A percentile compares a stretch with the other conserved stretches of the same genome.
Evolutionary conservation across 1,139 yeast genomes (phyloP).

Genomic region (Lodderomyces margitis): DNA sequence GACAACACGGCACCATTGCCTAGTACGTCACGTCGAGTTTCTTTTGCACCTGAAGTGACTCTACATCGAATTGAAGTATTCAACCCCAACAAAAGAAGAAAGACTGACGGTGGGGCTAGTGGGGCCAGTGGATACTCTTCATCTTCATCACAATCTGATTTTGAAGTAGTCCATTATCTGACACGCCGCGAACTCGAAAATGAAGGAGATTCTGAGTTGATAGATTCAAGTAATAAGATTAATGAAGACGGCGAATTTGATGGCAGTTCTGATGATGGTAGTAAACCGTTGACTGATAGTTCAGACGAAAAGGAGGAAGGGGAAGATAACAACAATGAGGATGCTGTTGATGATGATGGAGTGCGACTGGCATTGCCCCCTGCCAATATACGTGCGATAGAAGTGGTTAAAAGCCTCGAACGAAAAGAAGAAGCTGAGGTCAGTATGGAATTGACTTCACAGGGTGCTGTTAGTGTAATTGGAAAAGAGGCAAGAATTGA

Average conservation of each 20-base stretch:
- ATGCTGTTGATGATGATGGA: neutral
- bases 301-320: constrained; percentile 3
- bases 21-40: constrained; percentile 50
- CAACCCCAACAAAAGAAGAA: constrained; percentile 27
- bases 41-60: constrained; percentile 77
- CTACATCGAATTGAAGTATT: constrained; percentile 58
- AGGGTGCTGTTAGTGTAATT: neutral
- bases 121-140: constrained; percentile 1
- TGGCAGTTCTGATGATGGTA: constrained; percentile 4
- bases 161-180: neutral
- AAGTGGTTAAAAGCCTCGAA: neutral
- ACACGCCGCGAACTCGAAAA: neutral
- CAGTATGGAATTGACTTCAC: neutral
- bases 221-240: neutral
- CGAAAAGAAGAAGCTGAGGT: neutral
- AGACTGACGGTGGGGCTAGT: constrained; percentile 29
- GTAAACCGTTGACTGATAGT: constrained; percentile 7
- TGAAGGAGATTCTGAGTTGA: constrained; percentile 2
- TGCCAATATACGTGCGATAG: neutral
- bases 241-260: neutral
- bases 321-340: neutral
- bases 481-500: neutral
- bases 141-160: neutral
- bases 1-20: constrained; percentile 26
- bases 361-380: neutral